These are phyloP conservation scores for Penicillium crustosum DNA, from an alignment of 2,329 filamentous ascomycete genomes.

Conservation along the genomic window DNA sequence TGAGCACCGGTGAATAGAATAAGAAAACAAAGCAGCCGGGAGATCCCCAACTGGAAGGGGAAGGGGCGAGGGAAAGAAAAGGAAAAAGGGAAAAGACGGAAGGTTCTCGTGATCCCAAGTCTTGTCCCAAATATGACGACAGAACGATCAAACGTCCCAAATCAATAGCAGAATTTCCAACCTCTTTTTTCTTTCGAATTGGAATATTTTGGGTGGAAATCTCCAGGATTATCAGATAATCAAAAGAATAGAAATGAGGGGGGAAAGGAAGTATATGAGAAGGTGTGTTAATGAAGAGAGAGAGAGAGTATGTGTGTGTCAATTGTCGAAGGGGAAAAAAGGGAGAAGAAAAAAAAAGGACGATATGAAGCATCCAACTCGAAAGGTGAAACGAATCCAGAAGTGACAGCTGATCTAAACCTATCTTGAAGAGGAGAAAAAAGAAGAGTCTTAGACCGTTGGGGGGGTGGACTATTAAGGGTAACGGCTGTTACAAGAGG, in stretches of 20 bases:
- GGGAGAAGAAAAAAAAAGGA: not conserved
- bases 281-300: not conserved
- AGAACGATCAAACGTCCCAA: not conserved
- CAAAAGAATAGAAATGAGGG: not conserved
- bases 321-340: not conserved
- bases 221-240: not conserved
- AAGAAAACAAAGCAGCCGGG: not conserved
- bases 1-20: not conserved
- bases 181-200: not conserved
- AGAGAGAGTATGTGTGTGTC: not conserved
- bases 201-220: not conserved
- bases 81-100: constrained; percentile 2
- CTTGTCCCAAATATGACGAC: not conserved
- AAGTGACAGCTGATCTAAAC: constrained; percentile 11
- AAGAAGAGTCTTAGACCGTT: constrained; percentile 10
- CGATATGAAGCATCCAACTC: constrained; percentile 1
- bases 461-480: not conserved
- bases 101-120: constrained; percentile 4
- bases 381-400: constrained; percentile 10
- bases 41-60: not conserved
- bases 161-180: not conserved
- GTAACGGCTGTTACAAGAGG: not conserved
- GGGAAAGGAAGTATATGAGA: not conserved
- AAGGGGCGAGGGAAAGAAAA: not conserved
- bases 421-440: not conserved